Base-by-base conservation (phyloP, 768 basidiomycete species). In the Trametes cinnabarina region DNA sequence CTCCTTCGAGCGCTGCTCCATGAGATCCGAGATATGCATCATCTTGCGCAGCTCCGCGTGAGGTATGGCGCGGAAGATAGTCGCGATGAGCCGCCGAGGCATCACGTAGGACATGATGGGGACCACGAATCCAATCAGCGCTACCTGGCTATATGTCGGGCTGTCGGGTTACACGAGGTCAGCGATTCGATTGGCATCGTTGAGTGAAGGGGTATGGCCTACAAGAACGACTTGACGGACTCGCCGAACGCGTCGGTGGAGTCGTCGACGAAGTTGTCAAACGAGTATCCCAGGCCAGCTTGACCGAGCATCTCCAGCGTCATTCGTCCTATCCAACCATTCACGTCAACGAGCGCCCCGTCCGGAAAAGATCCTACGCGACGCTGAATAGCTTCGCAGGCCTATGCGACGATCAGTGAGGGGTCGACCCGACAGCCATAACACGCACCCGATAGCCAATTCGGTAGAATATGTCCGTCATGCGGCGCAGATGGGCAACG, bases 1-100 rank as follows among this genome's bases (percentile, higher is more conserved):
- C 5, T 72, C 63, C 15, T 66, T 53, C 6, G 78, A 72, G 5
- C 71, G 71, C 9, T 67, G 57, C n/a, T 76, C 63, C 65, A 82
- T 67, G 3, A 69, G 61, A 34, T 76, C 73, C 0, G 72, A 55
- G 19, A 77, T 68, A 10, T 72, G 69, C 44, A 73, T 63, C 14
- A 79, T 40, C 1, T 61, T 48, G 10, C 72, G 72, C 4, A 77
- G 39, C 2, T 63, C 50, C 47, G 65, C 64, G 54, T 65, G 71
- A 1, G 79, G 79, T 11, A 73, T 51, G 14, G 67, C 26, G 35
- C 72, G 63, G 1, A 77, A 65, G 0, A 78, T 10, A 28, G 63
- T 69, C 23, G 72, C 68, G 12, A 73, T 63, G 32, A 77, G 62
- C 25, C 55, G 47, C 1, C 68, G 65, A 0, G 64, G 62, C 17